Conservation (phyloP, 2,329 filamentous ascomycete genomes). For the Fusarium duplospermum region DNA sequence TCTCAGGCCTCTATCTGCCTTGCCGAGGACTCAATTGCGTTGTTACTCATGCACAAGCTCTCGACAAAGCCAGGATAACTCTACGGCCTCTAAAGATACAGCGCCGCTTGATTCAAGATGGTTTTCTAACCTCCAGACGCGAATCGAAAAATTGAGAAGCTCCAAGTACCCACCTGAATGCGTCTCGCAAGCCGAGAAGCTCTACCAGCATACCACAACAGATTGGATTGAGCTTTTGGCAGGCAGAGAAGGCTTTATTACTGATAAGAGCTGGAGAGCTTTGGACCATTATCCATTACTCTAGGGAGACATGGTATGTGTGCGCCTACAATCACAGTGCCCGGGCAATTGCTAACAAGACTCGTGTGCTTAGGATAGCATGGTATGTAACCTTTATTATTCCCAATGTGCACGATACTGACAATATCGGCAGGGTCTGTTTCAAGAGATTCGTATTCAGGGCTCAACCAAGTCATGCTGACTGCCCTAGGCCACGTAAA, state of each 20-base stretch:
- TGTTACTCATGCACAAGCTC: background rate
- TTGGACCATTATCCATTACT: conserved; percentile 25
- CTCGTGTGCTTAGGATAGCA: conserved; percentile 18
- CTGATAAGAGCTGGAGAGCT: conserved; percentile 21
- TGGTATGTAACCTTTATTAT: background rate
- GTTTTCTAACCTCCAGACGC: conserved; percentile 26
- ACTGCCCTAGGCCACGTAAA: conserved; percentile 25
- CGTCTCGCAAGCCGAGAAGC: background rate
- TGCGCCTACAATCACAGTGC: background rate
- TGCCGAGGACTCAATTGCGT: background rate
- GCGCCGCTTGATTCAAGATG: conserved; percentile 14
- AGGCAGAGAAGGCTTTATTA: conserved; percentile 20
- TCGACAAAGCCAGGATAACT: background rate
- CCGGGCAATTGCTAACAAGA: background rate
- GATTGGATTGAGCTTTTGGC: conserved; percentile 25
- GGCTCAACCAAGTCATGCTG: background rate
- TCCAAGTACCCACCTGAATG: conserved; percentile 2
- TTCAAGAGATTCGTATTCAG: rapidly evolving
- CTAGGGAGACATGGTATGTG: conserved; percentile 33
- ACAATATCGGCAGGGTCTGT: conserved; percentile 2
- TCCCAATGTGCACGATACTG: rapidly evolving
- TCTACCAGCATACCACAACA: background rate
- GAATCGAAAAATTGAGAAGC: background rate
- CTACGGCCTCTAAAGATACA: background rate
- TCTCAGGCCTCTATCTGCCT: background rate